Evolutionary conservation across 1,139 yeast genomes (phyloP), one percentile per base, ranked within the genome.

Genomic region (Protomyces gravidus): DNA sequence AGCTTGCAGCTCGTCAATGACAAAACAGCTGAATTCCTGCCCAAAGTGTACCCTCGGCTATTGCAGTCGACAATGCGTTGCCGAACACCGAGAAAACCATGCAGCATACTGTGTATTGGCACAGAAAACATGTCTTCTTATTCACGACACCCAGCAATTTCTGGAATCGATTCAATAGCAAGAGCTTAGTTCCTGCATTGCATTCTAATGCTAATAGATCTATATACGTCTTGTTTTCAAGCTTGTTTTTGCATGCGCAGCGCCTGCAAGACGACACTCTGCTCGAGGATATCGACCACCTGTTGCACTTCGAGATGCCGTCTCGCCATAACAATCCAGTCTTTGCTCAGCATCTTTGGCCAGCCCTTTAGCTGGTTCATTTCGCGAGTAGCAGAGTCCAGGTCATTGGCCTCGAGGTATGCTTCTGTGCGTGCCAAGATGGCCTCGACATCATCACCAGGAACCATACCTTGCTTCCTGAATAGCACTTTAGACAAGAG

Each of bases 311-410:
- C 63, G 19, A 61, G 55, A 40, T 61, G 49, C 28, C 62, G 56
- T 19, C 63, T 30, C 11, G 63, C 90, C 71, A 88, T 94, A 47
- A 76, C 74, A 45, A 94, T 82, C 97, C 97, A 92, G 72, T 89
- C 97, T 66, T 83, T 82, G 45, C 97, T 95, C 67, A 92, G 79
- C 69, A 81, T 81, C 78, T 95, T 85, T 47, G 95, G 82, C 96
- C 96, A 89, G 42, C 98, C 98, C 73, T 87, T 86, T 72, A 94
- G 80, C 66, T 82, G 80, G 64, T 95, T 85, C 60, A 86, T 94
- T 73, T 90, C 97, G 69, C 89, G 95, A 36, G 92, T 95, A 5
- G 98, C 98, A 64, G 81, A 80, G 69, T 86, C 89, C 67, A 92
- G 79, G 64, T 87, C 83, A 60, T 94, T 90, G 68, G 86, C 82